These are phyloP conservation scores for Alternaria gansuensis DNA, from an alignment of 2,329 filamentous ascomycete genomes.

Conservation along the genomic window DNA sequence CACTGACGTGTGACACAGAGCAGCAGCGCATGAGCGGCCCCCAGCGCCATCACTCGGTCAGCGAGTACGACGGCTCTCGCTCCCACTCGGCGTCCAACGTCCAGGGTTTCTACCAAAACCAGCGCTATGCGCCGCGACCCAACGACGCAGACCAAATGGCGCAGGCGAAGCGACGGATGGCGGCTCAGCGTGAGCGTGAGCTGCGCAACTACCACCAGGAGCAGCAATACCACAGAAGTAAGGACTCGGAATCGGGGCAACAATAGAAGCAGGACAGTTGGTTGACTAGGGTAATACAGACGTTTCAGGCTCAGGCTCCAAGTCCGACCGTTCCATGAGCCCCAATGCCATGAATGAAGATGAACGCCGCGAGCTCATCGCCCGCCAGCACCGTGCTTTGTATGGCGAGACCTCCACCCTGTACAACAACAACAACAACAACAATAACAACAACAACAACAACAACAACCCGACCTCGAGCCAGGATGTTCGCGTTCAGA, in stretches of 20 bases:
- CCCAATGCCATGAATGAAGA: constrained; percentile 91
- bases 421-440: constrained; percentile 73
- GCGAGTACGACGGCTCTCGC: constrained; percentile 81
- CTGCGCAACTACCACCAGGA: constrained; percentile 99
- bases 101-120: constrained; percentile 92
- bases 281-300: constrained; percentile 71
- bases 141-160: constrained; percentile 98
- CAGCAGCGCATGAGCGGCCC: constrained; percentile 69
- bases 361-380: constrained; percentile 93
- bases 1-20: constrained; percentile 56
- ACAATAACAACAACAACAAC: constrained; percentile 75
- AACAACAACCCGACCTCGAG: constrained; percentile 72
- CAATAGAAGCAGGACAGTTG: constrained; percentile 56
- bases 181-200: constrained; percentile 97
- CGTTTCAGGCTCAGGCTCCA: constrained; percentile 74
- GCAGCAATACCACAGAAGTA: constrained; percentile 99
- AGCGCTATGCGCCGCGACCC: constrained; percentile 87
- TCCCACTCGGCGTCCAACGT: constrained; percentile 79
- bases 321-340: constrained; percentile 86
- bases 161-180: constrained; percentile 99
- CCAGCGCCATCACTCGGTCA: constrained; percentile 82
- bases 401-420: constrained; percentile 79
- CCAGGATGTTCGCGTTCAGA: constrained; percentile 68
- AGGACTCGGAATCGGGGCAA: constrained; percentile 79
- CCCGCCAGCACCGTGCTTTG: constrained; percentile 91